These are phyloP conservation scores for Dryas integrifolia DNA, from an alignment of 331 rosid species.

Conservation along the genomic window DNA sequence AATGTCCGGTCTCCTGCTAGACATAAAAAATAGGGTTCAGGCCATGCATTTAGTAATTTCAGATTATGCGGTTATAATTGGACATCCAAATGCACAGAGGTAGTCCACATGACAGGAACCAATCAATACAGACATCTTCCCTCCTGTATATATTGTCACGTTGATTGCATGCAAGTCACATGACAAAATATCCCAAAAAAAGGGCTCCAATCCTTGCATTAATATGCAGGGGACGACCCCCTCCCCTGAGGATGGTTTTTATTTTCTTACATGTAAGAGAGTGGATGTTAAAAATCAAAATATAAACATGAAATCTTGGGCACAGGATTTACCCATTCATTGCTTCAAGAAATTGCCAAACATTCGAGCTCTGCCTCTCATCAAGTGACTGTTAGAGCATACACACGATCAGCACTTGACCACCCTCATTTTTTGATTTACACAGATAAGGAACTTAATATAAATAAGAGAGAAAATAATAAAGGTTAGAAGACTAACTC, in stretches of 20 bases:
- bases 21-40: constrained; percentile 12
- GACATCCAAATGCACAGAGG: not conserved
- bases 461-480: not conserved
- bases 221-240: not conserved
- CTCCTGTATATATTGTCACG: not conserved
- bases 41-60: not conserved
- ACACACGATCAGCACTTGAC: constrained; percentile 24
- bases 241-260: not conserved
- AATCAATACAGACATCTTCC: not conserved
- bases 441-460: constrained; percentile 3
- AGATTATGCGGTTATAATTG: not conserved
- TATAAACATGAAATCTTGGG: not conserved
- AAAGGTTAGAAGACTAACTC: constrained; percentile 54
- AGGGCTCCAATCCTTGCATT: not conserved
- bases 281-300: not conserved
- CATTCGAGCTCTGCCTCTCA: constrained; percentile 74
- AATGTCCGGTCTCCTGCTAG: constrained; percentile 73
- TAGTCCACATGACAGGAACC: not conserved
- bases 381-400: constrained; percentile 67
- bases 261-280: not conserved
- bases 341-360: constrained; percentile 95
- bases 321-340: constrained; percentile 63
- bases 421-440: constrained; percentile 9
- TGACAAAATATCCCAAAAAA: constrained; percentile 3
- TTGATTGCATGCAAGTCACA: not conserved